These are phyloP conservation scores for Chrysosporium queenslandicum DNA, from an alignment of 2,329 filamentous ascomycete species.

Conservation along the genomic window DNA sequence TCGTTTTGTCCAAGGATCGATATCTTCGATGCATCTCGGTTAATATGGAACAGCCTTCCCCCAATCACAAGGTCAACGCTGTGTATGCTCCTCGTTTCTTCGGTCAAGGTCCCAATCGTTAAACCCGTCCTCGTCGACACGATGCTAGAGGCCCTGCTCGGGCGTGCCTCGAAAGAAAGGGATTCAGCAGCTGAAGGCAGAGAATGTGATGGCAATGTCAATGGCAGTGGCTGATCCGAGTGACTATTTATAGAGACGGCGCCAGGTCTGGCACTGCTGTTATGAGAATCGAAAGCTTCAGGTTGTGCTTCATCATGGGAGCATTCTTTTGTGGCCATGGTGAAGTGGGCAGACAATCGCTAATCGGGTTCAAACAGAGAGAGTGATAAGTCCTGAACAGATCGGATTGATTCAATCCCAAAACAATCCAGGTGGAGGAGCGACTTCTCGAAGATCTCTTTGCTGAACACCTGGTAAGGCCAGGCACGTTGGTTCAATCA, in stretches of 20 bases:
- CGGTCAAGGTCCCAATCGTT: slow-evolving; percentile 23
- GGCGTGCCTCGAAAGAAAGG: slow-evolving; percentile 8
- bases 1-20: slow-evolving; percentile 18
- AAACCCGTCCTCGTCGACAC: slow-evolving; percentile 25
- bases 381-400: too few relatives aligned
- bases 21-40: slow-evolving; percentile 25
- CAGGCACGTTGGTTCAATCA: too few relatives aligned
- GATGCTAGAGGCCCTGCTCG: slow-evolving; percentile 25
- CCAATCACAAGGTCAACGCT: slow-evolving; percentile 26
- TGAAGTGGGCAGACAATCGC: not conserved
- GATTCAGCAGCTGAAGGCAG: not conserved
- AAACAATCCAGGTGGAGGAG: too few relatives aligned
- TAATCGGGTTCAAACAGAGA: too few relatives aligned
- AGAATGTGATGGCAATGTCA: not conserved
- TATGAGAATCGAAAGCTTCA: not conserved
- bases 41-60: slow-evolving; percentile 25
- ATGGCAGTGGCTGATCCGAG: not conserved
- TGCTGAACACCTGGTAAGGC: not conserved
- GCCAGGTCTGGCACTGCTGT: not conserved
- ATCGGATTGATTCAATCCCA: too few relatives aligned
- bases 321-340: not conserved
- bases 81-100: slow-evolving; percentile 19
- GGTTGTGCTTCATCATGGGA: not conserved
- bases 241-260: not conserved
- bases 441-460: too few relatives aligned